Evolutionary conservation across 805 yeast species (phyloP).

Genomic region (Sungouiella thailandica): DNA sequence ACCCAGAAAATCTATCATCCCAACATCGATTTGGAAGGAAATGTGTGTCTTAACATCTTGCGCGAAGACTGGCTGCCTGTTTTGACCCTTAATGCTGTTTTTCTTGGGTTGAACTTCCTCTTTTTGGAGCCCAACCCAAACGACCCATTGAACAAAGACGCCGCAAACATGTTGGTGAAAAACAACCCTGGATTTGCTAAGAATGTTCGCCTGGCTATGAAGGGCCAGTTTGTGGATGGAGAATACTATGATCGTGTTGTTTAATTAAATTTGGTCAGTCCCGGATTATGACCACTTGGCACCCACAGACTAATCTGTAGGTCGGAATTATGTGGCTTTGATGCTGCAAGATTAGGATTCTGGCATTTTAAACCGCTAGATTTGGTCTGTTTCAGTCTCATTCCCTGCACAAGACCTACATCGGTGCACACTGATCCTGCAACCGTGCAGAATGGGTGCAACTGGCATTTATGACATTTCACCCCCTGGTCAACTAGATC

Average conservation of each 20-base stretch:
- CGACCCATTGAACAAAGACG: slow-evolving; percentile 91
- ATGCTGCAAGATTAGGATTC: too few relatives aligned
- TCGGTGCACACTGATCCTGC: too few relatives aligned
- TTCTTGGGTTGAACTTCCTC: slow-evolving; percentile 80
- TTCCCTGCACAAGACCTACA: too few relatives aligned
- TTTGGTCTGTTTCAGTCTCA: too few relatives aligned
- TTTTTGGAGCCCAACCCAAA: slow-evolving; percentile 87
- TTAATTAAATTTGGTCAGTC: too few relatives aligned
- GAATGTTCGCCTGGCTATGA: slow-evolving; percentile 61
- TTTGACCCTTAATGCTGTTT: slow-evolving; percentile 69
- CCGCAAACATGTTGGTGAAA: slow-evolving; percentile 54
- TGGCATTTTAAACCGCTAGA: too few relatives aligned
- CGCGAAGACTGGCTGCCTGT: slow-evolving; percentile 98
- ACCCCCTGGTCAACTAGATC: too few relatives aligned
- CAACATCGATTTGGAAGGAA: slow-evolving; percentile 85
- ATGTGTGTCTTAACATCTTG: slow-evolving; percentile 84
- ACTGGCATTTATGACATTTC: too few relatives aligned
- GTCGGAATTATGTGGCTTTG: too few relatives aligned
- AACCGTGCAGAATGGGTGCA: too few relatives aligned
- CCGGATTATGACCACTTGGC: too few relatives aligned
- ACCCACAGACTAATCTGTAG: too few relatives aligned
- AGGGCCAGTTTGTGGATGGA: slow-evolving; percentile 60
- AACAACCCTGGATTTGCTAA: slow-evolving; percentile 42
- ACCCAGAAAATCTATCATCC: slow-evolving; percentile 81
- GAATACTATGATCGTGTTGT: slow-evolving; percentile 61